Evolutionary conservation across 2,329 filamentous ascomycete species (phyloP), one percentile per base, ranked within the genome.

Genomic region (Magnaporthales sp.): DNA sequence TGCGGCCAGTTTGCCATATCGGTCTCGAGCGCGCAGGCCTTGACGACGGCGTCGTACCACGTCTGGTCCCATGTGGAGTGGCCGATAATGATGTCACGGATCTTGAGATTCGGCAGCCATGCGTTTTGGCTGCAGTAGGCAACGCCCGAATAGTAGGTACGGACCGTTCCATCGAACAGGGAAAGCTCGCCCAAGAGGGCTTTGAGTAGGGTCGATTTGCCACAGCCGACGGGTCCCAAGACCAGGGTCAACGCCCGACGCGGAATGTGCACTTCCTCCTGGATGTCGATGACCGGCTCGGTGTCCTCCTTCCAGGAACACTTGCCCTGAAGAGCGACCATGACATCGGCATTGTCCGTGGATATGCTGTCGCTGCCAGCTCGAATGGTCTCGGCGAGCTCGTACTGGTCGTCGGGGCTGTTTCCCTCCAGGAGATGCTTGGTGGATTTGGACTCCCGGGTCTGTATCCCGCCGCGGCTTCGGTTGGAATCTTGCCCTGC

Each of bases 81-180:
- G 0, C 77, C 79, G 0, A 78, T 67, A 4, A 83, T 79, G 38
- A 78, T 79, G 0, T 78, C 69, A 8, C 73, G 72, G n/a, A 82
- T 70, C 0, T 75, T 77, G 1, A 69, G 72, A 67, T 82, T 82
- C 3, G 74, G 73, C 1, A 81, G 73, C 79, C 80, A 83, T 0
- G 80, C 76, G 0, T 71, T 73, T 65, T 83, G 81, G 60, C 77
- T 76, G 66, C 79, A 81, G 69, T 79, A 83, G 0, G 77, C 79
- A 11, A 79, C 67, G 26, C 73, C 73, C 0, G 67, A 70, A 0
- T 72, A 66, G 38, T 67, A 68, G 1, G 73, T 66, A 1, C 67
- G 69, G n/a, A 79, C 67, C 0, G 66, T 66, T 0, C 78, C 78
- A 0, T 68, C 66, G 0, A 72, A 61, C 3, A 70, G 66, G 1